A percentile compares a stretch with the other conserved stretches of the same genome.
Evolutionary conservation across 2,329 filamentous ascomycete species (phyloP).

Genomic region (Botryosphaeria dothidea): DNA sequence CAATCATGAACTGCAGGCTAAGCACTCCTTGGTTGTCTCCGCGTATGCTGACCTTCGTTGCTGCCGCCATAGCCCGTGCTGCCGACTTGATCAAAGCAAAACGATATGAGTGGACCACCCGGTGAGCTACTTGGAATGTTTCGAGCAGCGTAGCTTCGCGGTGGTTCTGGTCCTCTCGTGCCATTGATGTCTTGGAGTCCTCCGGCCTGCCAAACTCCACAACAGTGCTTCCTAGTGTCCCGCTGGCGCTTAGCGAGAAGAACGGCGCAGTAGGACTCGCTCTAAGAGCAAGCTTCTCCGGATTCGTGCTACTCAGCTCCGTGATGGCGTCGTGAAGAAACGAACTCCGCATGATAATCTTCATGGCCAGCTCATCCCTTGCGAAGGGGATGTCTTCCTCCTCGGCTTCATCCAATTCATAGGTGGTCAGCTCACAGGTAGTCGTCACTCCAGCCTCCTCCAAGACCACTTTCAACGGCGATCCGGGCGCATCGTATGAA

Average conservation of each 20-base stretch:
- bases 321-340: conserved; percentile 71
- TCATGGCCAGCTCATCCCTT: conserved; percentile 76
- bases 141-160: conserved; percentile 59
- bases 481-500: conserved; percentile 72
- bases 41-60: conserved; percentile 88
- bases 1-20: conserved; percentile 95
- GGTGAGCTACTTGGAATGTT: conserved; percentile 65
- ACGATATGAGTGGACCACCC: conserved; percentile 67
- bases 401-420: conserved; percentile 58
- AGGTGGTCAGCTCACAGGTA: conserved; percentile 87
- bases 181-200: neutral
- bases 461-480: conserved; percentile 79
- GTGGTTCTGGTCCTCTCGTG: neutral
- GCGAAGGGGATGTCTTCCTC: conserved; percentile 86
- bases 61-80: conserved; percentile 86
- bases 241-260: conserved; percentile 70
- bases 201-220: conserved; percentile 58
- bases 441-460: conserved; percentile 86
- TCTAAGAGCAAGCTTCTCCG: conserved; percentile 68
- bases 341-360: conserved; percentile 87
- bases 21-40: conserved; percentile 87
- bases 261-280: conserved; percentile 41
- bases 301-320: conserved; percentile 69
- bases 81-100: conserved; percentile 86
- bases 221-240: conserved; percentile 60